Conservation (phyloP, 2,329 filamentous ascomycete genomes). For the Graphium sp. region DNA sequence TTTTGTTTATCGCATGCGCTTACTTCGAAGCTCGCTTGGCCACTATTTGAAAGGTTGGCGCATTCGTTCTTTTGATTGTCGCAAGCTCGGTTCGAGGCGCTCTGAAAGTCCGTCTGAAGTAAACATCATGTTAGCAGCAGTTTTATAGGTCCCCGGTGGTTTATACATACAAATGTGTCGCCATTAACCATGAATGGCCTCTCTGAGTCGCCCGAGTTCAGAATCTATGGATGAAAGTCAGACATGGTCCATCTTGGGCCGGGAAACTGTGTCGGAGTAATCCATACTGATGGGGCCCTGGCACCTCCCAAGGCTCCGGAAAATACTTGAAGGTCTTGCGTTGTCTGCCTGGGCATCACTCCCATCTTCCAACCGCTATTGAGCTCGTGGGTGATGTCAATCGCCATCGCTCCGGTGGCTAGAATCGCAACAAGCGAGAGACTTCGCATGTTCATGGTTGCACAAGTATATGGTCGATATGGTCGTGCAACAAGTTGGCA, state of each 20-base stretch:
- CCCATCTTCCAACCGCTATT: slow-evolving; percentile 18
- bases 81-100: slow-evolving; percentile 24
- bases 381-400: slow-evolving; percentile 14
- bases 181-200: slow-evolving; percentile 24
- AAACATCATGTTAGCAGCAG: slow-evolving; percentile 2
- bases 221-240: slow-evolving; percentile 14
- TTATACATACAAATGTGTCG: slow-evolving; percentile 22
- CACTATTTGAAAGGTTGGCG: slow-evolving; percentile 21
- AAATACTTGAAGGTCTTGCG: slow-evolving; percentile 23
- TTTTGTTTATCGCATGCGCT: slow-evolving; percentile 26
- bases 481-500: too few species aligned
- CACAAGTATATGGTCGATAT: too few species aligned
- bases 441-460: too few species aligned
- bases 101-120: slow-evolving; percentile 20
- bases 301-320: slow-evolving; percentile 19
- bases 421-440: slow-evolving; percentile 3
- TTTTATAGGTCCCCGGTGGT: background rate
- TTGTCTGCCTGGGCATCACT: slow-evolving; percentile 13
- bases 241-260: background rate
- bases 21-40: slow-evolving; percentile 16
- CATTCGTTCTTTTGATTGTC: slow-evolving; percentile 32
- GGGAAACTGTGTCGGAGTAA: background rate
- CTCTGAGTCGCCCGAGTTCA: slow-evolving; percentile 18
- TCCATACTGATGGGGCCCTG: slow-evolving; percentile 16
- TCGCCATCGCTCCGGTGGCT: slow-evolving; percentile 4